Evolutionary conservation across 2,329 filamentous ascomycete species (phyloP).

Genomic region (Cladophialophora chaetospira): DNA sequence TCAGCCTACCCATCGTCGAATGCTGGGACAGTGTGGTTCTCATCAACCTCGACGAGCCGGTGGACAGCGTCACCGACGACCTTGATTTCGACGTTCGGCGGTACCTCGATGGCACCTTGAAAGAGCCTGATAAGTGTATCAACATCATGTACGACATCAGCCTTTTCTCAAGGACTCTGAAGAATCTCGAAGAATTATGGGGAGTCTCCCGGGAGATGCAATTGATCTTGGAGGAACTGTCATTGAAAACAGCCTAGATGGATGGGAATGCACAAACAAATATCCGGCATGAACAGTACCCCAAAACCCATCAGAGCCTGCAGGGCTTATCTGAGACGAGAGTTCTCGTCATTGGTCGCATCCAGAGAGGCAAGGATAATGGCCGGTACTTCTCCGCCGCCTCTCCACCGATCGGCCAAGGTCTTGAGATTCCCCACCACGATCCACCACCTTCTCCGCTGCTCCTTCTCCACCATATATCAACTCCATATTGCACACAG

Average conservation of each 20-base stretch:
- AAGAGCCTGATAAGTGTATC: neutral
- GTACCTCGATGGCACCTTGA: neutral
- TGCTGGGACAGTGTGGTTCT: neutral
- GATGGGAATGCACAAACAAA: neutral
- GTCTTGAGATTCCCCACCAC: too few species aligned
- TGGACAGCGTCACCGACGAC: neutral
- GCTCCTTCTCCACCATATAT: neutral
- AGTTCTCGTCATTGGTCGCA: too few species aligned
- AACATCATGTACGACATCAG: slow-evolving; percentile 17
- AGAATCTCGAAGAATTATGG: slow-evolving; percentile 4
- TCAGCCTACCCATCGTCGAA: slow-evolving; percentile 10
- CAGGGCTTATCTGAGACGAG: too few species aligned
- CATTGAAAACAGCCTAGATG: neutral
- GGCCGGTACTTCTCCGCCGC: too few species aligned
- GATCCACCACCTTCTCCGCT: neutral
- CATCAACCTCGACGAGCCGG: neutral
- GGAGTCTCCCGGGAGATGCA: slow-evolving; percentile 12
- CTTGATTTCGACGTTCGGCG: neutral
- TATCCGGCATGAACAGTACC: too few species aligned
- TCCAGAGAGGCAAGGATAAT: too few species aligned
- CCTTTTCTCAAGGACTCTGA: slow-evolving; percentile 10
- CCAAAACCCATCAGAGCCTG: too few species aligned
- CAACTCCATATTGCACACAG: neutral
- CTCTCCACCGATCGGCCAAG: too few species aligned
- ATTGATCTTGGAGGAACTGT: slow-evolving; percentile 3